Evolutionary conservation across 1,284 basidiomycete genomes (phyloP), one percentile per base, ranked within the genome.

Genomic region (Sporisorium iseilematis-ciliati): DNA sequence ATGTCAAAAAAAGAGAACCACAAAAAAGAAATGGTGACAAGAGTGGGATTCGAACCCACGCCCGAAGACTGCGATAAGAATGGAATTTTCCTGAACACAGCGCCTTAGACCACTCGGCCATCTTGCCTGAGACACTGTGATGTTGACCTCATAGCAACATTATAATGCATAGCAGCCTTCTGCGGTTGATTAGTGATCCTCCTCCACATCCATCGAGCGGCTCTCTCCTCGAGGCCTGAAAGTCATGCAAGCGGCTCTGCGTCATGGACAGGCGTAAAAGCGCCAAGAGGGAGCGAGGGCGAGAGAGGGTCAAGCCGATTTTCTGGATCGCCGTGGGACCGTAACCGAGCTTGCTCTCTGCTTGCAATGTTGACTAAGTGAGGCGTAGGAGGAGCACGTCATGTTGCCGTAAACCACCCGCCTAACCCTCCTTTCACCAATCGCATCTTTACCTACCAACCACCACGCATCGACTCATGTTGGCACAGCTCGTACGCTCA

Each of bases 51-150:
- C 81, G 81, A 83, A 83, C 81, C 79, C 81, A 83, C 81, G 81
- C 81, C 79, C 79, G 79, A 79, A 81, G 79, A 81, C 70, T 63
- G 63, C 69, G 69, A 66, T 55, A 21, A 54, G 42, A 60, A 57
- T 62, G 51, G 61, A 56, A 40, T 41, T 41, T 29, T 57, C 75
- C 69, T 73, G 75, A 77, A 77, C 65, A 65, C 64, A 65, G 75
- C 82, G 82, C 81, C 80, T 82, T 82, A 83, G 56, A 83, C 82
- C 82, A 83, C 82, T 83, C 82, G 79, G 82, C 82, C 82, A 83
- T 83, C 82, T 82, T 79, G 81, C 73, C 82, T 60, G 43, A 26
- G n/a, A 51, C 21, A 46, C 35, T 38, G 12, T n/a, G 6, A 45
- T 14, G 0, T 10, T 0, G 0, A 8, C 2, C 0, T 2, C 1